These are phyloP conservation scores for Cyamopsis tetragonoloba DNA, from an alignment of 306 rosid species.

Conservation along the genomic window DNA sequence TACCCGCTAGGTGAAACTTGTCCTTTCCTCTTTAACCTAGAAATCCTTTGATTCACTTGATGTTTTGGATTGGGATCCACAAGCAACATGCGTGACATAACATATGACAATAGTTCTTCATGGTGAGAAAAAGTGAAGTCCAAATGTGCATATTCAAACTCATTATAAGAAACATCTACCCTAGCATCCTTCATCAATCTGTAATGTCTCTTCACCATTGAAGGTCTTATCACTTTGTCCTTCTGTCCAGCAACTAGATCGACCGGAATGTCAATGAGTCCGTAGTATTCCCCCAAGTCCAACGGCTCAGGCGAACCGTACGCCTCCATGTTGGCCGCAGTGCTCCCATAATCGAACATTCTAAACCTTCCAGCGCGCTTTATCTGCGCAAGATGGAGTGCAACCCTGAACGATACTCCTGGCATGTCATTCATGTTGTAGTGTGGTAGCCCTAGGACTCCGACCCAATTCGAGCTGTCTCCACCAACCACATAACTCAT, in stretches of 20 bases:
- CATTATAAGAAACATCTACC: conserved; percentile 61
- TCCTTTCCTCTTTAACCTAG: conserved; percentile 31
- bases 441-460: conserved; percentile 80
- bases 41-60: conserved; percentile 32
- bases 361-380: conserved; percentile 62
- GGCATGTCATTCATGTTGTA: conserved; percentile 99
- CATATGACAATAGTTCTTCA: conserved; percentile 84
- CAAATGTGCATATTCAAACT: conserved; percentile 88
- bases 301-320: conserved; percentile 70
- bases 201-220: conserved; percentile 83
- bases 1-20: conserved; percentile 21
- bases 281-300: conserved; percentile 62
- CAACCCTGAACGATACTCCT: conserved; percentile 69
- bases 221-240: conserved; percentile 82
- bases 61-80: conserved; percentile 46
- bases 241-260: conserved; percentile 86
- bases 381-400: conserved; percentile 85
- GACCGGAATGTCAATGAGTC: conserved; percentile 69
- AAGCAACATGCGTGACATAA: conserved; percentile 70
- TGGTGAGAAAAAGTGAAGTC: conserved; percentile 92
- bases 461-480: conserved; percentile 98
- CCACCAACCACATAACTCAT: conserved; percentile 89
- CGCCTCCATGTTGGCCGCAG: conserved; percentile 45
- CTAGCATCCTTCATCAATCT: conserved; percentile 57
- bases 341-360: conserved; percentile 71